Conservation (phyloP, 108 stramenopile genomes). For the Nitzschia inconspicua region DNA sequence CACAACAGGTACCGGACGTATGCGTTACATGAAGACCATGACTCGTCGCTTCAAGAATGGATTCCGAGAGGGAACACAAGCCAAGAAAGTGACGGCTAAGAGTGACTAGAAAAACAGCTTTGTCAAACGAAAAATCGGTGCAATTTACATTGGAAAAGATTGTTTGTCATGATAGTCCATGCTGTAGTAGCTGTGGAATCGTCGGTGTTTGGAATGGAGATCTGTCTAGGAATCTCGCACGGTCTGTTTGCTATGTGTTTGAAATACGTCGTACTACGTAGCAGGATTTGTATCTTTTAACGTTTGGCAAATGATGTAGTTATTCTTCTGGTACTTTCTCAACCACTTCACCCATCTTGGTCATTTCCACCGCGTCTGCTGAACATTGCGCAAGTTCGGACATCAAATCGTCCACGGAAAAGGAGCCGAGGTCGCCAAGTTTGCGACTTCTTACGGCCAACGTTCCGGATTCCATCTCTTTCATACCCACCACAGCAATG, state of each 20-base stretch:
- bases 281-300: too few relatives aligned
- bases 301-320: too few relatives aligned
- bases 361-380: conserved; percentile 71
- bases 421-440: conserved; percentile 86
- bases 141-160: too few relatives aligned
- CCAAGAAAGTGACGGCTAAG: conserved; percentile 81
- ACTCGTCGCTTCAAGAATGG: conserved; percentile 99
- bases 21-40: conserved; percentile 98
- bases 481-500: conserved; percentile 92
- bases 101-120: conserved; percentile 40
- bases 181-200: too few relatives aligned
- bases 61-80: conserved; percentile 97
- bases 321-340: conserved; percentile 32
- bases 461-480: conserved; percentile 84
- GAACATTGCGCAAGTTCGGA: conserved; percentile 57
- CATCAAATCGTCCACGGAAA: conserved; percentile 71
- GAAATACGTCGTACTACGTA: too few relatives aligned
- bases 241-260: too few relatives aligned
- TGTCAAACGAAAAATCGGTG: too few relatives aligned
- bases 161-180: too few relatives aligned
- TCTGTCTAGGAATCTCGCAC: too few relatives aligned
- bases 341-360: conserved; percentile 54
- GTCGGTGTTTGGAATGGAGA: too few relatives aligned
- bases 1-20: conserved; percentile 97
- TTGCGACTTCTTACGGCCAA: conserved; percentile 85